A percentile compares a stretch with the other conserved stretches of the same genome.
Evolutionary conservation across 1,139 yeast species (phyloP).

Genomic region (Sugiyamaella xylanicola): DNA sequence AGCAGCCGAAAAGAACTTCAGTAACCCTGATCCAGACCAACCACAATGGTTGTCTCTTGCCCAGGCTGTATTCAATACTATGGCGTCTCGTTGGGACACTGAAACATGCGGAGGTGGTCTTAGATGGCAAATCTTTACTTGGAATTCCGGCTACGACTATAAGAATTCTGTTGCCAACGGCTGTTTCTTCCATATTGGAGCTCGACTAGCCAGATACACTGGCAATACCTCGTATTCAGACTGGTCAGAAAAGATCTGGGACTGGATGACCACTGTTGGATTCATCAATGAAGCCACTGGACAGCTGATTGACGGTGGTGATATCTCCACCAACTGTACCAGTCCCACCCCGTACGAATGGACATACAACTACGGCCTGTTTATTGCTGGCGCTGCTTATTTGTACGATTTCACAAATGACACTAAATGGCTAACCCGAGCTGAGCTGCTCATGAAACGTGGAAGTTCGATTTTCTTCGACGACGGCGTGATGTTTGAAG

Average conservation of each 20-base stretch:
- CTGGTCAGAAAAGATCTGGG: conserved; percentile 78
- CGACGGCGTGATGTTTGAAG: conserved; percentile 68
- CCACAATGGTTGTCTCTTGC: conserved; percentile 73
- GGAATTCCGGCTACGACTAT: conserved; percentile 93
- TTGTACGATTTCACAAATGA: conserved; percentile 74
- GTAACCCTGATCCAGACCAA: conserved; percentile 61
- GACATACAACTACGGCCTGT: conserved; percentile 86
- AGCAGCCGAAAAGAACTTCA: conserved; percentile 86
- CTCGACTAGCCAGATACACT: conserved; percentile 83
- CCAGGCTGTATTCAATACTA: conserved; percentile 84
- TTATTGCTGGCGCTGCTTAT: conserved; percentile 81
- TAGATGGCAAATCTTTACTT: conserved; percentile 94
- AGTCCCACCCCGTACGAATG: conserved; percentile 64
- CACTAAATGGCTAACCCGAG: conserved; percentile 64
- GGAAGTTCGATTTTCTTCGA: conserved; percentile 61
- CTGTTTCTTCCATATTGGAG: conserved; percentile 83
- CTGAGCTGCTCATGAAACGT: conserved; percentile 44
- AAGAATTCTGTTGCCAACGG: conserved; percentile 92
- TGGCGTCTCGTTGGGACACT: conserved; percentile 86
- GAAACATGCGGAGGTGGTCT: conserved; percentile 80
- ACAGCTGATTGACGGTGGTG: conserved; percentile 72
- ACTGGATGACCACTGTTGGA: conserved; percentile 72
- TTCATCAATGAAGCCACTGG: conserved; percentile 48
- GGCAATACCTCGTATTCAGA: conserved; percentile 68
- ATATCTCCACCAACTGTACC: conserved; percentile 63